A percentile compares a stretch with the other conserved stretches of the same genome.
These are phyloP conservation scores for Tetrapisispora taiwanensis DNA, from an alignment of 805 yeast genomes.

Conservation along the genomic window DNA sequence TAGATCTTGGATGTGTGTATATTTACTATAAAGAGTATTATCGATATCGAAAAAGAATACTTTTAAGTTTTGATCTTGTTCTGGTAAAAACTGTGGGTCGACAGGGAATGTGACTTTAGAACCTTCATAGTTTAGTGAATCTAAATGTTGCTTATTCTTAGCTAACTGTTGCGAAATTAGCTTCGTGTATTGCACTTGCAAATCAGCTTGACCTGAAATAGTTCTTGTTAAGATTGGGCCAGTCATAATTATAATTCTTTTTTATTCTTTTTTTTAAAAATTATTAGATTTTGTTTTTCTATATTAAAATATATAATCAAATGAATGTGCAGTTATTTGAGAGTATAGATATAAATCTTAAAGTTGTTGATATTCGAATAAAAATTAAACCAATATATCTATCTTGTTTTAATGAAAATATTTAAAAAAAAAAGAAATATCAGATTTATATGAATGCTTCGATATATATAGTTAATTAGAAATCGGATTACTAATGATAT, in stretches of 20 bases:
- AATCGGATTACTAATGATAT: too few species aligned
- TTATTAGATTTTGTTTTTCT: too few species aligned
- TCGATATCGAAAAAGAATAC: slow-evolving; percentile 83
- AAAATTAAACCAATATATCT: too few species aligned
- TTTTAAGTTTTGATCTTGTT: slow-evolving; percentile 16
- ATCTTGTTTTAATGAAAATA: too few species aligned
- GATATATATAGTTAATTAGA: too few species aligned
- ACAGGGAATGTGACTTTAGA: slow-evolving; percentile 20
- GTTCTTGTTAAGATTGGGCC: neutral
- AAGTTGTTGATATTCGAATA: too few species aligned
- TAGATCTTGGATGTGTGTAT: slow-evolving; percentile 62
- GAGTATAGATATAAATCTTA: too few species aligned
- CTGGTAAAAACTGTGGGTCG: slow-evolving; percentile 13
- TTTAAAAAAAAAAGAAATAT: too few species aligned
- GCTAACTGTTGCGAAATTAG: slow-evolving; percentile 11
- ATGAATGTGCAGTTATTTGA: too few species aligned
- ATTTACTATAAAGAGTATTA: slow-evolving; percentile 72
- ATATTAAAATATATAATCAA: too few species aligned
- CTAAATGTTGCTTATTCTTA: slow-evolving; percentile 21
- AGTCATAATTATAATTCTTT: neutral
- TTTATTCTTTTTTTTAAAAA: too few species aligned
- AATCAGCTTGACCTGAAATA: slow-evolving; percentile 2
- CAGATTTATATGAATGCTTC: too few species aligned
- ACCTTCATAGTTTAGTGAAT: slow-evolving; percentile 24
- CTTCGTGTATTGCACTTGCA: slow-evolving; percentile 4